A percentile compares a stretch with the other conserved stretches of the same genome.
Evolutionary conservation across 306 rosid genomes (phyloP).

Genomic region (Pueraria montana): DNA sequence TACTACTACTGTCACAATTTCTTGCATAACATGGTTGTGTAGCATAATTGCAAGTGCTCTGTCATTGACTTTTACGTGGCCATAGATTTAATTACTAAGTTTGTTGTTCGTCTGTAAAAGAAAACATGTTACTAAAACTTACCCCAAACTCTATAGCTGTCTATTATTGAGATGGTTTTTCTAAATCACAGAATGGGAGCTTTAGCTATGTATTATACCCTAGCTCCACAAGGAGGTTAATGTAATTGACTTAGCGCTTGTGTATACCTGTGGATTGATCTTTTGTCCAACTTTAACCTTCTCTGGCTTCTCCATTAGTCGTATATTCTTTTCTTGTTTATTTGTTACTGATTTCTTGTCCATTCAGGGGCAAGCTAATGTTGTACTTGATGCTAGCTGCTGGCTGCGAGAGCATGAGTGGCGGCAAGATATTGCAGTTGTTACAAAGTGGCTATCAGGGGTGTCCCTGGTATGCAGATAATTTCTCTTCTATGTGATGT

Average conservation of each 20-base stretch:
- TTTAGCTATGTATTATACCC: slow-evolving; percentile 26
- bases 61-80: neutral
- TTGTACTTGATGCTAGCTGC: slow-evolving; percentile 79
- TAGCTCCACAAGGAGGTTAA: slow-evolving; percentile 4
- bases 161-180: slow-evolving; percentile 3
- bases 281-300: slow-evolving; percentile 26
- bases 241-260: slow-evolving; percentile 28
- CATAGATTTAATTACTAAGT: slow-evolving; percentile 24
- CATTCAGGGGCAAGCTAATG: slow-evolving; percentile 85
- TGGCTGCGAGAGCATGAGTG: slow-evolving; percentile 95
- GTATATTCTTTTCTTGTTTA: neutral
- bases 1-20: slow-evolving; percentile 20
- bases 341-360: slow-evolving; percentile 42
- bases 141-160: neutral
- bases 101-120: slow-evolving; percentile 24
- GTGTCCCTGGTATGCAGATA: slow-evolving; percentile 76
- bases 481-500: slow-evolving; percentile 45
- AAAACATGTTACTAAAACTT: slow-evolving; percentile 41
- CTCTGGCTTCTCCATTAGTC: slow-evolving; percentile 4
- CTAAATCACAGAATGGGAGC: slow-evolving; percentile 6
- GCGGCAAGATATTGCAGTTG: slow-evolving; percentile 97
- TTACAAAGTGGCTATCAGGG: slow-evolving; percentile 97
- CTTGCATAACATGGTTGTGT: slow-evolving; percentile 17
- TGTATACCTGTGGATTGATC: slow-evolving; percentile 11
- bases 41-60: slow-evolving; percentile 22